phyloP scores from a whole-genome alignment of 192 early-diverging fungal genomes.

The Coemansia sp. region DNA sequence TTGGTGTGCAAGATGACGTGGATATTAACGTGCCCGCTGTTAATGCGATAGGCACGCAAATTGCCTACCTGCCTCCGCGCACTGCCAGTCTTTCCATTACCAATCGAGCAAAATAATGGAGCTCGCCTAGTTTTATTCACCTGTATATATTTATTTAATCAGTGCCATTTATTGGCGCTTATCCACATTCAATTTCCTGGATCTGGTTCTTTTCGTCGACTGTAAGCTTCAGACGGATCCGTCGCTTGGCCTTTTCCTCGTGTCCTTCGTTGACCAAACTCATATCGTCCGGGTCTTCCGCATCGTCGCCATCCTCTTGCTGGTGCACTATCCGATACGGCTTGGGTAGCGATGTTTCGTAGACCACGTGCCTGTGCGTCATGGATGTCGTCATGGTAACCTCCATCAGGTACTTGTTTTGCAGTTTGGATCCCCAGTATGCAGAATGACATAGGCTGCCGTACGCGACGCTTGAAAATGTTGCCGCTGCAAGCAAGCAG shows the following conservation, averaged over 20 bases:
- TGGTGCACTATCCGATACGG: conserved; percentile 47
- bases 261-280: conserved; percentile 37
- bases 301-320: conserved; percentile 38
- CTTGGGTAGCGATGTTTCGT: conserved; percentile 43
- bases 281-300: conserved; percentile 40
- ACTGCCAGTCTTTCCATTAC: conserved; percentile 24
- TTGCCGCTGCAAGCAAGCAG: neutral
- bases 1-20: conserved; percentile 1
- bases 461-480: neutral
- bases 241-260: conserved; percentile 37
- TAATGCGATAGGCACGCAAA: conserved; percentile 6
- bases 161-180: neutral
- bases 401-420: conserved; percentile 36
- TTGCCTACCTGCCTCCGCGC: conserved; percentile 45
- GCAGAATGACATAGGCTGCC: conserved; percentile 38
- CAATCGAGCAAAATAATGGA: conserved; percentile 4
- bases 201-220: conserved; percentile 44
- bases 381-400: conserved; percentile 22
- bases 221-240: conserved; percentile 31
- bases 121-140: neutral
- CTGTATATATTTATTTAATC: neutral
- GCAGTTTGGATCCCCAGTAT: conserved; percentile 31
- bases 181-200: conserved; percentile 38
- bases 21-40: conserved; percentile 19
- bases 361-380: conserved; percentile 28